Conservation (phyloP, 2,329 filamentous ascomycete genomes). For the Acrodontium crateriforme region DNA sequence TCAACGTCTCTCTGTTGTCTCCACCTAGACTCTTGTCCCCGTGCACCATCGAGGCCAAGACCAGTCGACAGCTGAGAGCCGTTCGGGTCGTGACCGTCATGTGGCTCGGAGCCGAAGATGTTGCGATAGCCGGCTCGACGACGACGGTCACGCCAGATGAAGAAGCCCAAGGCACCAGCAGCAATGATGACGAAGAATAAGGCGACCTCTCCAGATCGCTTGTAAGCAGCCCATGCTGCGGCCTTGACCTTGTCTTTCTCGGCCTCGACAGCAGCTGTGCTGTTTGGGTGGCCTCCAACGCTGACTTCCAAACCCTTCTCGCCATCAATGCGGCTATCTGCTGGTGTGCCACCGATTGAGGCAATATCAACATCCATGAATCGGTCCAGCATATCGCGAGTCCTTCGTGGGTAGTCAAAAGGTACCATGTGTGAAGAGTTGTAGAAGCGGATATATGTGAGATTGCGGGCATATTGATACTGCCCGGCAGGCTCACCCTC, state of each 20-base stretch:
- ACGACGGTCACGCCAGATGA: constrained; percentile 44
- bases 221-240: constrained; percentile 80
- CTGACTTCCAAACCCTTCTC: constrained; percentile 68
- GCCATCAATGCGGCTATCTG: constrained; percentile 70
- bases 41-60: constrained; percentile 22
- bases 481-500: constrained; percentile 78
- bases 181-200: constrained; percentile 67
- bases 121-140: constrained; percentile 32
- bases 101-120: constrained; percentile 22
- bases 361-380: constrained; percentile 90
- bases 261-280: constrained; percentile 50
- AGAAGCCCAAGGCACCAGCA: constrained; percentile 60
- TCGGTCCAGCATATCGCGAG: constrained; percentile 90
- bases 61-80: constrained; percentile 35
- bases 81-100: constrained; percentile 29
- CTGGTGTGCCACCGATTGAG: constrained; percentile 66
- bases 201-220: constrained; percentile 72
- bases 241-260: constrained; percentile 63
- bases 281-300: constrained; percentile 56
- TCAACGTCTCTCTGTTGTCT: constrained; percentile 38
- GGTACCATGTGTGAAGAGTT: constrained; percentile 98
- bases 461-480: constrained; percentile 86
- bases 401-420: constrained; percentile 76
- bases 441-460: constrained; percentile 91
- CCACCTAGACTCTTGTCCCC: constrained; percentile 18